Percentiles rank a stretch among this genome's conserved stretches.
These are phyloP conservation scores for Teratosphaeria destructans DNA, from an alignment of 2,329 filamentous ascomycete genomes.

Conservation along the genomic window DNA sequence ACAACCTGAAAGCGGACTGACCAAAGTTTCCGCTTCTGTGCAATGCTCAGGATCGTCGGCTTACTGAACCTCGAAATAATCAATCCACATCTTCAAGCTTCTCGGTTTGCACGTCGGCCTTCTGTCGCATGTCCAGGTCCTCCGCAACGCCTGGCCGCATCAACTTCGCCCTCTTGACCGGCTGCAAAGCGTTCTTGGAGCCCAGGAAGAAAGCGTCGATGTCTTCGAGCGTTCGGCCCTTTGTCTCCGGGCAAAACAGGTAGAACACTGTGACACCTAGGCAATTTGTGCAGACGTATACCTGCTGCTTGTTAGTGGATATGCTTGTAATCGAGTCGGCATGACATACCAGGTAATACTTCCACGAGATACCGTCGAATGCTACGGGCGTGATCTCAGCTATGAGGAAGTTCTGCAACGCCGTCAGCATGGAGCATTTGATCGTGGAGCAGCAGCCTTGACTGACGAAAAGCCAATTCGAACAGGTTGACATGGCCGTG, in stretches of 20 bases:
- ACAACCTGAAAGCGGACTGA: background rate
- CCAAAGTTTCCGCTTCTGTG: background rate
- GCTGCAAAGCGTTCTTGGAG: conserved; percentile 12
- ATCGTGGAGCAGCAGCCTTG: background rate
- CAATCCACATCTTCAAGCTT: conserved; percentile 4
- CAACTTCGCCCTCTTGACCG: conserved; percentile 12
- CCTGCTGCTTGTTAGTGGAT: background rate
- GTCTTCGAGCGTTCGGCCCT: conserved; percentile 19
- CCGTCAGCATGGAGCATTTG: background rate
- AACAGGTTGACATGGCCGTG: conserved; percentile 32
- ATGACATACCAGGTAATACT: conserved; percentile 12
- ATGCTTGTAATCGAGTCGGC: background rate
- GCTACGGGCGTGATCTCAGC: conserved; percentile 41
- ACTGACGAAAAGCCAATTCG: conserved; percentile 47
- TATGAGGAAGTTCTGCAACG: conserved; percentile 30
- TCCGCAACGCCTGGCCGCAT: conserved; percentile 13
- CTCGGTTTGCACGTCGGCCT: conserved; percentile 2
- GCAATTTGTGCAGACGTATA: conserved; percentile 50
- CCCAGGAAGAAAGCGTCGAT: conserved; percentile 21
- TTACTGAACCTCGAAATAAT: background rate
- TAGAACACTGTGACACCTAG: conserved; percentile 39
- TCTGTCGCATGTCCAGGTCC: conserved; percentile 7
- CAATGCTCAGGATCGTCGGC: background rate
- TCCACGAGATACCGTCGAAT: conserved; percentile 41
- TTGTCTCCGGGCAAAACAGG: conserved; percentile 19